These are phyloP conservation scores for Fusarium setosum DNA, from an alignment of 2,329 filamentous ascomycete genomes.

Conservation along the genomic window DNA sequence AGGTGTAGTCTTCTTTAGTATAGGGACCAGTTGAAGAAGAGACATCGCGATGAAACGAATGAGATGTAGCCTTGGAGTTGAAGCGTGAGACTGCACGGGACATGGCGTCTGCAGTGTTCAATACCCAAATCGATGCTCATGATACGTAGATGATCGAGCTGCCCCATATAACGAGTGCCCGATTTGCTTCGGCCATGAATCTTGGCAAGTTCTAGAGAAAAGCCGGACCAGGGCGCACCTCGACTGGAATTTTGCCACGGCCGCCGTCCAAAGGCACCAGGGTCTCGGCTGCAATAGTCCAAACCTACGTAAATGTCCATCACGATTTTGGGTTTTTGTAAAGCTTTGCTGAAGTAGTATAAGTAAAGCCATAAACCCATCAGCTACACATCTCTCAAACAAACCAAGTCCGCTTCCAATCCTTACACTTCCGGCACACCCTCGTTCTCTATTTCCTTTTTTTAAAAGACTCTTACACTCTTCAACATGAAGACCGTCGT, in stretches of 20 bases:
- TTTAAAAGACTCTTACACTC: not conserved
- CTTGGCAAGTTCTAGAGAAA: not conserved
- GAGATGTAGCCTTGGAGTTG: no score
- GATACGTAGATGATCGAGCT: not conserved
- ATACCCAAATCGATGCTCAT: not conserved
- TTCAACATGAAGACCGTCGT: constrained; percentile 26
- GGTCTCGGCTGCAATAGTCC: not conserved
- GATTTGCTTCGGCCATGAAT: not conserved
- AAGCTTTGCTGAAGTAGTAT: not conserved
- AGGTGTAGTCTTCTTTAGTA: no score
- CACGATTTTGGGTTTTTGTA: not conserved
- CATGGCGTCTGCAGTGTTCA: not conserved
- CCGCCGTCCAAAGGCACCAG: not conserved
- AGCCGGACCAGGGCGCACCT: not conserved
- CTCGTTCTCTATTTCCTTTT: not conserved
- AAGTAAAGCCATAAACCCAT: not conserved
- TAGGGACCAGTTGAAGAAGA: no score
- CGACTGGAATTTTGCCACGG: not conserved
- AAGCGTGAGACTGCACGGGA: no score
- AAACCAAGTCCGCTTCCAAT: constrained; percentile 1
- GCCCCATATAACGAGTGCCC: no score
- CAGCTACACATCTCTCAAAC: not conserved
- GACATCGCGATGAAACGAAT: no score
- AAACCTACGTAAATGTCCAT: not conserved
- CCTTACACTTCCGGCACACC: not conserved